Evolutionary conservation across 768 basidiomycete genomes (phyloP).

Genomic region (Leccinellum albellum): DNA sequence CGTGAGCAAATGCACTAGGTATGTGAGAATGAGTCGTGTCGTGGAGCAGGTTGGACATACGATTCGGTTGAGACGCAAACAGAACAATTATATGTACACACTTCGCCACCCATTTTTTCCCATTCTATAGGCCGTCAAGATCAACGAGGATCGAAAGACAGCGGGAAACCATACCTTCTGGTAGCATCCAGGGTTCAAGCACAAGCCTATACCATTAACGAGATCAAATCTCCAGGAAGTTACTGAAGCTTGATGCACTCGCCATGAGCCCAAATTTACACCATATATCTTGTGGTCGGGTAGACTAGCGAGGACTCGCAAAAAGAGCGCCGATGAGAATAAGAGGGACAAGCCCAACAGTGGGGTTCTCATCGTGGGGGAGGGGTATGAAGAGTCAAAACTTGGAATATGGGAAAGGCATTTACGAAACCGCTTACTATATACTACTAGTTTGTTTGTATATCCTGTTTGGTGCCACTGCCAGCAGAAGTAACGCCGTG

Average conservation of each 20-base stretch:
- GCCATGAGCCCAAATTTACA: conserved; percentile 70
- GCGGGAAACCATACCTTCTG: conserved; percentile 41
- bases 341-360: conserved; percentile 11
- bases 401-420: neutral
- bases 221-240: neutral
- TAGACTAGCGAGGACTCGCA: conserved; percentile 17
- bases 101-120: conserved; percentile 68
- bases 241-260: conserved; percentile 8
- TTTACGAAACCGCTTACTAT: conserved; percentile 3
- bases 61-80: conserved; percentile 66
- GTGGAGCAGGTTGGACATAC: conserved; percentile 31
- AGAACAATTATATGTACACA: conserved; percentile 50
- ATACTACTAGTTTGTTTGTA: conserved; percentile 1
- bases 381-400: neutral
- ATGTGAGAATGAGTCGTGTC: neutral
- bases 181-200: conserved; percentile 82
- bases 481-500: too few relatives aligned
- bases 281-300: conserved; percentile 59
- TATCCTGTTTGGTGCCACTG: neutral
- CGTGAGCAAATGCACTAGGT: conserved; percentile 54
- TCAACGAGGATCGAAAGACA: neutral
- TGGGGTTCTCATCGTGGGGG: conserved; percentile 19
- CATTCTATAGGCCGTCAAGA: conserved; percentile 46
- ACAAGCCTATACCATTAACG: conserved; percentile 51
- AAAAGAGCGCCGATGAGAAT: conserved; percentile 15